Conservation (phyloP, 139 green algal genomes). For the Deuterostichococcus epilithicus region DNA sequence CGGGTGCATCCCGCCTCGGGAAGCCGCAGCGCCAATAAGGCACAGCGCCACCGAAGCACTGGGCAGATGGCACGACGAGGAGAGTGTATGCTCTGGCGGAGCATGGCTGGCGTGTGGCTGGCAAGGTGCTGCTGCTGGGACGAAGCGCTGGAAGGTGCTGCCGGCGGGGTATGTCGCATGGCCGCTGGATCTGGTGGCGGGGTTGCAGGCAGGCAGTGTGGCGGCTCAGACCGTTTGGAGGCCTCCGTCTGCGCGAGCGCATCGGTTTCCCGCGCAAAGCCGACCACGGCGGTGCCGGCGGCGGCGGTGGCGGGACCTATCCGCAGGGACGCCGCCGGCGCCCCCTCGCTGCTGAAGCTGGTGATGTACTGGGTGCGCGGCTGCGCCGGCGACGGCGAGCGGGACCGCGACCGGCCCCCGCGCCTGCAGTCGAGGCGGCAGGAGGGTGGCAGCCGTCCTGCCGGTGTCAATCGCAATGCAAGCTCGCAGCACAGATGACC, state of each 20-base stretch:
- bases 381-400: background rate
- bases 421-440: background rate
- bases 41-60: no score
- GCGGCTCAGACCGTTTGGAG: conserved; percentile 17
- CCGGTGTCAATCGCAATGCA: no score
- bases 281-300: background rate
- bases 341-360: conserved; percentile 19
- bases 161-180: no score
- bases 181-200: no score
- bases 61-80: background rate
- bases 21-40: no score
- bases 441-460: no score
- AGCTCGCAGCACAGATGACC: background rate
- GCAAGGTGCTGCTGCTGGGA: no score
- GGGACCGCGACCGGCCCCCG: background rate
- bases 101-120: no score
- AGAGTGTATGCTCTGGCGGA: no score
- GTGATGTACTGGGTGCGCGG: conserved; percentile 37
- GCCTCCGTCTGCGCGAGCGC: conserved; percentile 6
- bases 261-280: background rate
- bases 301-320: no score
- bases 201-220: background rate
- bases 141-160: no score
- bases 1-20: no score
- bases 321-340: background rate